phyloP scores from a whole-genome alignment of 345 rosid genomes.

The Eucalyptus victrix region DNA sequence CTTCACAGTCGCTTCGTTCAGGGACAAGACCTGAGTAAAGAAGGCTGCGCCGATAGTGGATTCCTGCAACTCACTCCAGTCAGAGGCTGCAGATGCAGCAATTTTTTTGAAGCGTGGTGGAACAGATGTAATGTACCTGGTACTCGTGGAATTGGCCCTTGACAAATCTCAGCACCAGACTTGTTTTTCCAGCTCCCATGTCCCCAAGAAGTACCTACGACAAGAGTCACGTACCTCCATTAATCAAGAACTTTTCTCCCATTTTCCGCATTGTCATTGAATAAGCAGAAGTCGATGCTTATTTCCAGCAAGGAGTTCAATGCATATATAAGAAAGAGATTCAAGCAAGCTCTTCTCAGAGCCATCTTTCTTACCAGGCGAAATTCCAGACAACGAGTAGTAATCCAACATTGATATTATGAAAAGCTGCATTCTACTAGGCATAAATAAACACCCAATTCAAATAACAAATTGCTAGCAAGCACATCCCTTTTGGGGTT shows the following conservation, averaged over 20 bases:
- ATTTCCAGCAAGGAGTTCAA: neutral
- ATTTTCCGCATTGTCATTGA: neutral
- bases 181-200: conserved; percentile 82
- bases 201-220: conserved; percentile 72
- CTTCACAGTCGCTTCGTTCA: conserved; percentile 54
- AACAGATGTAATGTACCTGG: conserved; percentile 26
- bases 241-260: neutral
- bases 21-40: conserved; percentile 65
- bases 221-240: neutral
- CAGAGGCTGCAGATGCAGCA: neutral
- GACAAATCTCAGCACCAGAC: conserved; percentile 64
- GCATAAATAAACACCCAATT: neutral
- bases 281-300: neutral
- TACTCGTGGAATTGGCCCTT: conserved; percentile 65
- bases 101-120: neutral
- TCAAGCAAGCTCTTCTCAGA: neutral
- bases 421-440: neutral
- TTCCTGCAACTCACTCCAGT: conserved; percentile 25
- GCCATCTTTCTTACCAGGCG: neutral
- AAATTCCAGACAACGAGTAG: neutral
- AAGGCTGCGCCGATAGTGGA: conserved; percentile 82
- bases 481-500: neutral
- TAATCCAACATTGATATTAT: neutral
- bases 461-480: neutral
- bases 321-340: neutral